Conservation (phyloP, 2,329 filamentous ascomycete genomes). For the Ascochyta clinopodiicola region DNA sequence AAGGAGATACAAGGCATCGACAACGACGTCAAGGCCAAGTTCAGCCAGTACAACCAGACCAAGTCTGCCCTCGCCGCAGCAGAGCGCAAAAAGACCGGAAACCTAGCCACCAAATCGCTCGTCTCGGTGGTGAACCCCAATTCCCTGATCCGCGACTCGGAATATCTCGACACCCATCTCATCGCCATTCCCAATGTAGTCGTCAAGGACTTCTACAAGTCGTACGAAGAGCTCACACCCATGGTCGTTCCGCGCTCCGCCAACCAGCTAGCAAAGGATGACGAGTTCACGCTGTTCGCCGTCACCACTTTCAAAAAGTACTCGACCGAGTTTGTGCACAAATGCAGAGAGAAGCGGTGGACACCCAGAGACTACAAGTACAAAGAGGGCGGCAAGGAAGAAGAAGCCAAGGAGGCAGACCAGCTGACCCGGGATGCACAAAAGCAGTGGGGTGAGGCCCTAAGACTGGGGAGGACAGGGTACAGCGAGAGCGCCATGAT, state of each 20-base stretch:
- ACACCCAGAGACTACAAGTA: slow-evolving; percentile 94
- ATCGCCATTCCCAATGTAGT: slow-evolving; percentile 82
- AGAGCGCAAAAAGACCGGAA: slow-evolving; percentile 90
- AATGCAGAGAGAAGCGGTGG: slow-evolving; percentile 92
- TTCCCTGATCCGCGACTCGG: slow-evolving; percentile 81
- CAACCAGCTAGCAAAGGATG: slow-evolving; percentile 78
- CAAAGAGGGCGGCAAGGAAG: slow-evolving; percentile 85
- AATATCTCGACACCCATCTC: slow-evolving; percentile 96
- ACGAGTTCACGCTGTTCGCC: slow-evolving; percentile 86
- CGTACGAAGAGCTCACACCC: slow-evolving; percentile 84
- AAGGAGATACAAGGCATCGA: slow-evolving; percentile 95
- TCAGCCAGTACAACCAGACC: slow-evolving; percentile 90
- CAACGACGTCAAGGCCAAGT: slow-evolving; percentile 94
- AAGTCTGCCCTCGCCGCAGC: slow-evolving; percentile 83
- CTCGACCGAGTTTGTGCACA: slow-evolving; percentile 84
- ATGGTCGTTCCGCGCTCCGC: slow-evolving; percentile 96
- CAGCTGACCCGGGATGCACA: slow-evolving; percentile 82
- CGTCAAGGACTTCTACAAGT: slow-evolving; percentile 86
- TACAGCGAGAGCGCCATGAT: slow-evolving; percentile 97
- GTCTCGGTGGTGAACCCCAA: slow-evolving; percentile 82
- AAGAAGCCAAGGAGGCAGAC: slow-evolving; percentile 86
- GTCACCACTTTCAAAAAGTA: slow-evolving; percentile 95
- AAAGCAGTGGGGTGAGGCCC: slow-evolving; percentile 90
- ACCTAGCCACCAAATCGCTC: slow-evolving; percentile 91
- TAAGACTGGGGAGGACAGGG: slow-evolving; percentile 85